Conservation (phyloP, 108 stramenopile genomes). For the Chaetoceros tenuissimus region DNA sequence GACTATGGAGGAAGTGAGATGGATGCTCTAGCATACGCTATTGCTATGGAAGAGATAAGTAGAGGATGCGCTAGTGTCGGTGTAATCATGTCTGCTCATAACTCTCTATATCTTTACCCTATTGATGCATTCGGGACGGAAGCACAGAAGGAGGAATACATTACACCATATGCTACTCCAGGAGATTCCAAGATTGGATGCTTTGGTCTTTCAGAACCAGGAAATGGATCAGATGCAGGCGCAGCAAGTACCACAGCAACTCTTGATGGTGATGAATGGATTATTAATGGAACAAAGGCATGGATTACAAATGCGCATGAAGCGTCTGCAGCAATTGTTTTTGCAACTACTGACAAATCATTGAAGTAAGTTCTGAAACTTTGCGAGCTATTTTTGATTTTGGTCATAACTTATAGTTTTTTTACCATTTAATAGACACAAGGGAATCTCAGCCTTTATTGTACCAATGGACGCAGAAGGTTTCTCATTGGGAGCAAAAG, state of each 20-base stretch:
- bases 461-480: conserved; percentile 80
- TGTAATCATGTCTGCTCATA: conserved; percentile 95
- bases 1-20: conserved; percentile 84
- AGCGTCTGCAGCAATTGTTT: conserved; percentile 85
- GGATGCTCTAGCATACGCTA: conserved; percentile 94
- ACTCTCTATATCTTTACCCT: conserved; percentile 90
- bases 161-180: conserved; percentile 58
- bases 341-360: conserved; percentile 95
- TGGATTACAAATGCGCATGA: conserved; percentile 99
- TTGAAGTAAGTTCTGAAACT: conserved; percentile 67
- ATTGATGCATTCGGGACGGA: conserved; percentile 85
- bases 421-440: conserved; percentile 53
- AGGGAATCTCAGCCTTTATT: conserved; percentile 88
- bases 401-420: neutral
- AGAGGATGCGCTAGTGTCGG: conserved; percentile 94
- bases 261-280: conserved; percentile 81
- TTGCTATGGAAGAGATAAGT: conserved; percentile 97
- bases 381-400: neutral
- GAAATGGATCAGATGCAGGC: conserved; percentile 90
- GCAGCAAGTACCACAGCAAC: conserved; percentile 91
- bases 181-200: conserved; percentile 57
- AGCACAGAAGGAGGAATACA: conserved; percentile 73
- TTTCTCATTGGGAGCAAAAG: conserved; percentile 92
- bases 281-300: conserved; percentile 96
- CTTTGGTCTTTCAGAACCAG: conserved; percentile 89